Conservation (phyloP, 2,329 filamentous ascomycete genomes). For the Exophiala xenobiotica region DNA sequence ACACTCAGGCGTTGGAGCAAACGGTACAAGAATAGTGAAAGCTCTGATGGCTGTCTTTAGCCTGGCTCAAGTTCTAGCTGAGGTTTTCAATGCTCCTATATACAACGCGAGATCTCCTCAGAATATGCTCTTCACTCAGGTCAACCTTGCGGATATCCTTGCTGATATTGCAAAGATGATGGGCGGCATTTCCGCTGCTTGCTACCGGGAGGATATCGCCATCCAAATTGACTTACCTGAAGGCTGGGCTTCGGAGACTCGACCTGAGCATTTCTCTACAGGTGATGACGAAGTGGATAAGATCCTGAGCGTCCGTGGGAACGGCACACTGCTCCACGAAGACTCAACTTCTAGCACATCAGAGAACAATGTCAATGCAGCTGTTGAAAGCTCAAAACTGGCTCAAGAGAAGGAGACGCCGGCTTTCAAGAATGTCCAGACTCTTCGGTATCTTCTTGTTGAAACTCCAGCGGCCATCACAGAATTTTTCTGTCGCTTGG, state of each 20-base stretch:
- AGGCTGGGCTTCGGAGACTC: slow-evolving; percentile 50
- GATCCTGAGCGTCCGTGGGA: slow-evolving; percentile 28
- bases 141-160: slow-evolving; percentile 86
- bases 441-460: slow-evolving; percentile 72
- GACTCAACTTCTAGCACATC: slow-evolving; percentile 11
- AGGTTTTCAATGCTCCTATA: slow-evolving; percentile 66
- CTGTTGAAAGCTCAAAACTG: slow-evolving; percentile 30
- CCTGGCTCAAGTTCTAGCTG: slow-evolving; percentile 70
- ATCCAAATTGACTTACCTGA: slow-evolving; percentile 72
- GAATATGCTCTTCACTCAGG: slow-evolving; percentile 65
- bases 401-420: slow-evolving; percentile 38
- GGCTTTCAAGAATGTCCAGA: slow-evolving; percentile 73
- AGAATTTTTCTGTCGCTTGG: slow-evolving; percentile 80
- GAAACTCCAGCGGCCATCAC: slow-evolving; percentile 78
- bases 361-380: slow-evolving; percentile 20
- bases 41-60: slow-evolving; percentile 74
- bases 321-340: background rate
- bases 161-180: slow-evolving; percentile 69
- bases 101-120: slow-evolving; percentile 64
- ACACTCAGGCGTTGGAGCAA: slow-evolving; percentile 44
- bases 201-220: slow-evolving; percentile 80
- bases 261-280: slow-evolving; percentile 40
- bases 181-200: slow-evolving; percentile 73
- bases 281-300: slow-evolving; percentile 45
- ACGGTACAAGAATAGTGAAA: slow-evolving; percentile 76